phyloP scores from a whole-genome alignment of 495 filamentous ascomycete genomes.

The Eremomyces bilateralis region DNA sequence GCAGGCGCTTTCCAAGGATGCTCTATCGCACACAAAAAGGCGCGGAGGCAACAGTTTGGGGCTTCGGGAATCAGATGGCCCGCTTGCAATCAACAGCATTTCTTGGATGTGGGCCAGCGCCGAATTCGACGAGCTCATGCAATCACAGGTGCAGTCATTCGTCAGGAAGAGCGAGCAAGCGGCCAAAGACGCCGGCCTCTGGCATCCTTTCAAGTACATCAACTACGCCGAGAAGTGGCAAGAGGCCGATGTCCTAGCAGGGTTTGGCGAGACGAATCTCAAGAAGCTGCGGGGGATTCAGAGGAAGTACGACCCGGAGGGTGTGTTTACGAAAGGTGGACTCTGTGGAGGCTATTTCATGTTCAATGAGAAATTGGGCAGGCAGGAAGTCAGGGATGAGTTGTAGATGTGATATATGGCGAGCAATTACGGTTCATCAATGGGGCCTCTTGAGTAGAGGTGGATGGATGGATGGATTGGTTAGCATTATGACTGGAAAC shows the following conservation, averaged over 20 bases:
- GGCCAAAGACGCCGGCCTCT: slow-evolving; percentile 12
- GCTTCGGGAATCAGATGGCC: background rate
- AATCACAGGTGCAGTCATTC: background rate
- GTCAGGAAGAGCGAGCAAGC: slow-evolving; percentile 7
- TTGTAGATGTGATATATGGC: too few species aligned
- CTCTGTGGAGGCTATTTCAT: background rate
- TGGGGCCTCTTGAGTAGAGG: too few species aligned
- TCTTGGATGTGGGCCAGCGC: background rate
- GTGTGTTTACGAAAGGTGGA: slow-evolving; percentile 18
- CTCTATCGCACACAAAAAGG: background rate
- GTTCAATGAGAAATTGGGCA: background rate
- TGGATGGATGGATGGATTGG: too few species aligned
- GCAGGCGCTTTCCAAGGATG: background rate
- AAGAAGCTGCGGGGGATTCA: slow-evolving; percentile 18
- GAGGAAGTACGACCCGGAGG: slow-evolving; percentile 27
- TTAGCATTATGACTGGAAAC: too few species aligned
- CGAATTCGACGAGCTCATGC: background rate
- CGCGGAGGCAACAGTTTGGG: background rate
- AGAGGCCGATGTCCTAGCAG: slow-evolving; percentile 20
- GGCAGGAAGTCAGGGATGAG: background rate
- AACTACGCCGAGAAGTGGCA: slow-evolving; percentile 25
- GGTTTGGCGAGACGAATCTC: slow-evolving; percentile 26
- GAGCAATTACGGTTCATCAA: too few species aligned
- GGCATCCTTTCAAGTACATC: slow-evolving; percentile 17
- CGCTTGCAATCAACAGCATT: background rate